Evolutionary conservation across 2,329 filamentous ascomycete species (phyloP).

Genomic region (Colletotrichum tabaci): DNA sequence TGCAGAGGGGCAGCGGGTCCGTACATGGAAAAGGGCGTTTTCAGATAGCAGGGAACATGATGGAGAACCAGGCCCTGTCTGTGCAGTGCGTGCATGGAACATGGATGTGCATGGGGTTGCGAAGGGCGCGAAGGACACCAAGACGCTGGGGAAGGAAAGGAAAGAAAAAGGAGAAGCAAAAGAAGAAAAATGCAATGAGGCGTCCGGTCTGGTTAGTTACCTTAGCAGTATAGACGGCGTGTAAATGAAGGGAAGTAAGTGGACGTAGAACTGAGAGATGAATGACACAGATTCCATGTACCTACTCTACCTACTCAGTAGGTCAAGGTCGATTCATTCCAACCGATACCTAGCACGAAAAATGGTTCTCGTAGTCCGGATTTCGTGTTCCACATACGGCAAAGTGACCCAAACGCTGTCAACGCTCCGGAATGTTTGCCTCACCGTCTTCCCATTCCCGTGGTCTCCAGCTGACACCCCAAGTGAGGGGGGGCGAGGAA

Average conservation of each 20-base stretch:
- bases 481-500: background rate
- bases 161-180: background rate
- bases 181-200: background rate
- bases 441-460: background rate
- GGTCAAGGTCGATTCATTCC: background rate
- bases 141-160: background rate
- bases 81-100: constrained; percentile 22
- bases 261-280: too few species aligned
- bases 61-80: constrained; percentile 23
- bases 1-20: constrained; percentile 41
- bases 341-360: background rate
- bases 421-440: background rate
- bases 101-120: constrained; percentile 14
- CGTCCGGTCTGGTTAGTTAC: too few species aligned
- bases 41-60: constrained; percentile 41
- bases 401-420: background rate
- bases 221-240: too few species aligned
- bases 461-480: background rate
- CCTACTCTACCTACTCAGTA: background rate
- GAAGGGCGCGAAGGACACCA: background rate
- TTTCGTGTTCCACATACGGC: constrained; percentile 2
- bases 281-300: background rate
- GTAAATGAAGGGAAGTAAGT: too few species aligned
- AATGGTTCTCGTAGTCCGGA: constrained; percentile 10
- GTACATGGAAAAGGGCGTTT: constrained; percentile 31